phyloP scores from a whole-genome alignment of 768 basidiomycete genomes.

The Goffeauzyma gilvescens region DNA sequence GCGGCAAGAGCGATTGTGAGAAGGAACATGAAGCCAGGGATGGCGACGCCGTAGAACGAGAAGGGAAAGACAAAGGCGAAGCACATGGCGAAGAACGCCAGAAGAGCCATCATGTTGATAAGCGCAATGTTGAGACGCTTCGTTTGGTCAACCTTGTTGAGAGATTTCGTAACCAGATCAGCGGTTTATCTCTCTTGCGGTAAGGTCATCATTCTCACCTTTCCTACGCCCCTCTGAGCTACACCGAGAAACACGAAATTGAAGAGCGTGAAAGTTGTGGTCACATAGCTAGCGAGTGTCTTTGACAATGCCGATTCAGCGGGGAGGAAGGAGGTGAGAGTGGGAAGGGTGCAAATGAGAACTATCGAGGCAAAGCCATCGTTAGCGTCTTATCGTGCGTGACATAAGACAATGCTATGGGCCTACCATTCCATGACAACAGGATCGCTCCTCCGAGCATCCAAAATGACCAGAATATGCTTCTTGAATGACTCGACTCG shows the following conservation, averaged over 20 bases:
- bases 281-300: constrained; percentile 50
- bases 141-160: neutral
- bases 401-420: neutral
- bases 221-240: constrained; percentile 39
- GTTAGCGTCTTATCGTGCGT: neutral
- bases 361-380: constrained; percentile 36
- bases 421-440: constrained; percentile 73
- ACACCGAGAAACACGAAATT: constrained; percentile 51
- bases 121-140: neutral
- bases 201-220: constrained; percentile 6
- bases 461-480: constrained; percentile 31
- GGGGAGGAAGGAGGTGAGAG: constrained; percentile 52
- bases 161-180: too few species aligned
- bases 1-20: constrained; percentile 43
- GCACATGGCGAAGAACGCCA: constrained; percentile 40
- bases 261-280: constrained; percentile 43
- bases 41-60: constrained; percentile 47
- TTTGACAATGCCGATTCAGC: constrained; percentile 40
- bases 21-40: constrained; percentile 47
- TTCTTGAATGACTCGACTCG: too few species aligned
- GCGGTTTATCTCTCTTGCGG: too few species aligned
- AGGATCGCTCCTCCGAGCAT: constrained; percentile 59
- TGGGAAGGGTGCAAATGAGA: constrained; percentile 67
- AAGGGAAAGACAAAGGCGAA: constrained; percentile 40
- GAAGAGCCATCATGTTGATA: neutral